Percentiles rank a stretch among this genome's conserved stretches.
Conservation (phyloP, 2,329 filamentous ascomycete genomes). For the Ophiostoma montium region DNA sequence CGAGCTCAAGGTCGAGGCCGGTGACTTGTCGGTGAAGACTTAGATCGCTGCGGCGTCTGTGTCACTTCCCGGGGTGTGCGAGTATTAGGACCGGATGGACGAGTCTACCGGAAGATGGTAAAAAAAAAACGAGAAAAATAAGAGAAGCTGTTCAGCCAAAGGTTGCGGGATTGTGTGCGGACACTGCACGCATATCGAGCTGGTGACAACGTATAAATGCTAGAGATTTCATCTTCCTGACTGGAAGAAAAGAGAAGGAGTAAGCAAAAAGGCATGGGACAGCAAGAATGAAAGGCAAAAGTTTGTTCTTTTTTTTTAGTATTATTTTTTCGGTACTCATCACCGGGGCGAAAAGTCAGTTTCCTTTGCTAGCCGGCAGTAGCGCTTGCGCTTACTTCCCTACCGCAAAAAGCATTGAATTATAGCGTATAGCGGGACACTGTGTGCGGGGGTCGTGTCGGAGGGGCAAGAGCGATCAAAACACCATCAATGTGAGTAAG, state of each 20-base stretch:
- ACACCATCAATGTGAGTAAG: no score
- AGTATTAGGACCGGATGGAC: background rate
- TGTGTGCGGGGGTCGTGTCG: no score
- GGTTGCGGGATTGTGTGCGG: background rate
- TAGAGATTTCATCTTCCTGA: slow-evolving; percentile 1
- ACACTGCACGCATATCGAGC: background rate
- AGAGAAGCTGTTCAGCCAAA: slow-evolving; percentile 3
- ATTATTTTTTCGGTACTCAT: background rate
- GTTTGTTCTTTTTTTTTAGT: background rate
- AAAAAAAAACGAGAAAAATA: background rate
- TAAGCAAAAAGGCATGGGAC: background rate
- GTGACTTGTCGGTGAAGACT: background rate
- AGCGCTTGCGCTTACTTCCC: background rate
- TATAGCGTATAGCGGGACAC: no score
- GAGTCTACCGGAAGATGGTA: background rate
- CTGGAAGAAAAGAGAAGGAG: background rate
- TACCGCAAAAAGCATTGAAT: no score
- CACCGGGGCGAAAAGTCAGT: background rate
- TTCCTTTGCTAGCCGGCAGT: background rate
- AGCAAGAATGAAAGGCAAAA: background rate
- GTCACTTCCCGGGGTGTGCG: background rate
- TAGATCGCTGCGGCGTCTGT: background rate
- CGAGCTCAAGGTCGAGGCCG: background rate
- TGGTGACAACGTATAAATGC: background rate
- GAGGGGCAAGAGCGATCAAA: no score